Base-by-base conservation (phyloP, 2,329 filamentous ascomycete species). In the Talaromyces sp. region DNA sequence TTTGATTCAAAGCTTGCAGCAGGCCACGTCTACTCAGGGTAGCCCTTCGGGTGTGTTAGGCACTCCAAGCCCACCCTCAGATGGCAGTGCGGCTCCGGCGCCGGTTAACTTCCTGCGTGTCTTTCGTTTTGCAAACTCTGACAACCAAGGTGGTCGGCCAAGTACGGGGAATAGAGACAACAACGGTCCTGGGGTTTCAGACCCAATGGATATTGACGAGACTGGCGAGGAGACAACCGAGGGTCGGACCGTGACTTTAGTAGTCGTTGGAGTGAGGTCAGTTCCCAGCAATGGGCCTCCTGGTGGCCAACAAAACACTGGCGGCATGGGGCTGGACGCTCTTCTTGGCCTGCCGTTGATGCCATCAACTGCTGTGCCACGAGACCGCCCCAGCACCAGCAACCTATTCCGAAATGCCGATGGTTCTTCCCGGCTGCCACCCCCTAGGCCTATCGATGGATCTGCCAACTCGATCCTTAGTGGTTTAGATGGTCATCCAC, bases 51-150 rank as follows among this genome's bases (percentile, higher is more conserved):
- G 67, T 27, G 46, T 68, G 35, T 75, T 75, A 29, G 73, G 75
- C 51, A 66, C 70, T 35, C 60, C 70, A 32, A 76, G 70, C 56
- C 62, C 68, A 24, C 65, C 75, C 52, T 68, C 70, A 29, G 77
- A 78, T 27, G 77, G 77, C 41, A 76, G 77, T 32, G 48, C 27
- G 7, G 27, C 48, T 8, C 73, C 80, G 9, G 79, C 82, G 11
- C 84, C 86, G 3, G 77, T 88, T 61, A 88, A 88, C 69, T 88
- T 88, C 70, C 83, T 88, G 72, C 79, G 86, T 60, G 87, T 88
- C 72, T 89, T 89, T 70, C 79, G 86, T 53, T 88, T 89, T 71
- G 83, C 84, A 54, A 83, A 85, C 58, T 78, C 81, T 9, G 75
- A 77, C 27, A 65, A 70, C 56, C 62, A 48, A 67, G 66, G 55